phyloP scores from a whole-genome alignment of 2,329 filamentous ascomycete genomes.

The Plectosphaerella sp. region DNA sequence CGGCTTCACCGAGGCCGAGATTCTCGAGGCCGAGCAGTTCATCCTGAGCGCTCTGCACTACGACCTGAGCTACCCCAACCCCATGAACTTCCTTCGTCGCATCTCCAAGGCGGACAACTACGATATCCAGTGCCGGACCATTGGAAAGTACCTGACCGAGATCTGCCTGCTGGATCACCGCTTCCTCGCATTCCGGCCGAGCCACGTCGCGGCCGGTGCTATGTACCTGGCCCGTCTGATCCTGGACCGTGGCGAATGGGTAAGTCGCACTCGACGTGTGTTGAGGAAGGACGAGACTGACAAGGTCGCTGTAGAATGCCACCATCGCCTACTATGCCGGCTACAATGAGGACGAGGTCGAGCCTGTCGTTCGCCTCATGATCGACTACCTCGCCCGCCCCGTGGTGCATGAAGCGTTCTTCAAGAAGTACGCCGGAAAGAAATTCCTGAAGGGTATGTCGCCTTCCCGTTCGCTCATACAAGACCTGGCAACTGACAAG shows the following conservation, averaged over 20 bases:
- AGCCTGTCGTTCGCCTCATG: constrained; percentile 90
- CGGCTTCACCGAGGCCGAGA: constrained; percentile 91
- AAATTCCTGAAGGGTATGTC: constrained; percentile 96
- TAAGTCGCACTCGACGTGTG: constrained; percentile 37
- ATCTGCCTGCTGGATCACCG: constrained; percentile 93
- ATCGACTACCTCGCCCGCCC: constrained; percentile 92
- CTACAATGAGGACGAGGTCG: constrained; percentile 88
- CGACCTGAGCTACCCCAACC: constrained; percentile 97
- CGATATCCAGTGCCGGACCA: constrained; percentile 93
- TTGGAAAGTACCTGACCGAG: constrained; percentile 97
- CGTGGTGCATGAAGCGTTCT: constrained; percentile 93
- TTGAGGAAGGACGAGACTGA: constrained; percentile 20
- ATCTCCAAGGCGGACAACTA: constrained; percentile 99
- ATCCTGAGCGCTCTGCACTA: constrained; percentile 89
- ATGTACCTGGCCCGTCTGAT: constrained; percentile 95
- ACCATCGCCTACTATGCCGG: constrained; percentile 88
- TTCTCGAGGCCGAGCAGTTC: constrained; percentile 94
- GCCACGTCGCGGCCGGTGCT: constrained; percentile 82
- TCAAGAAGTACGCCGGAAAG: constrained; percentile 99
- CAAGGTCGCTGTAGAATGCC: constrained; percentile 54
- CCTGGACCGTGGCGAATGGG: constrained; percentile 87
- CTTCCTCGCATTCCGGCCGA: constrained; percentile 85
- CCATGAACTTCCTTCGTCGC: constrained; percentile 98
- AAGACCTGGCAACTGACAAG: constrained; percentile 11
- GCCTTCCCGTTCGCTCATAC: neutral